Percentiles rank a stretch among this genome's conserved stretches.
Conservation (phyloP, 108 stramenopile genomes). For the Mayamaea pseudoterrestris region DNA sequence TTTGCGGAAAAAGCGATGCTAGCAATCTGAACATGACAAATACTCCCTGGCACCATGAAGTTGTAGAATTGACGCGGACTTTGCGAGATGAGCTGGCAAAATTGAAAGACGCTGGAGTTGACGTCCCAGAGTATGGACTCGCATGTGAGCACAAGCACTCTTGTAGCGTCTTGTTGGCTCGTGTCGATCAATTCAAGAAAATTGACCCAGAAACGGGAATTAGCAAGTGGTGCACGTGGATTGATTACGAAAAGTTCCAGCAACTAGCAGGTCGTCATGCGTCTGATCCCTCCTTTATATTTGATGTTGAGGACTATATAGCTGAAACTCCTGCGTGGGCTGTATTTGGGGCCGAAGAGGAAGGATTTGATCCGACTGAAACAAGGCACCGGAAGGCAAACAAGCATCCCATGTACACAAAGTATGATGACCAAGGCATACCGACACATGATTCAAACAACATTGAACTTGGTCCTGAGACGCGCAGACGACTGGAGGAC, state of each 20-base stretch:
- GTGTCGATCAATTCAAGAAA: constrained; percentile 74
- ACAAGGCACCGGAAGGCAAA: constrained; percentile 67
- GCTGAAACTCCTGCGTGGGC: constrained; percentile 89
- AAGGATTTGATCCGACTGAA: constrained; percentile 93
- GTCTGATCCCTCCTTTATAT: constrained; percentile 52
- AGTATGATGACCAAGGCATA: constrained; percentile 56
- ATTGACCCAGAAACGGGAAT: constrained; percentile 42
- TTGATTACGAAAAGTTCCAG: constrained; percentile 89
- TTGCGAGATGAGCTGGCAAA: constrained; percentile 51
- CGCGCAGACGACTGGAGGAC: constrained; percentile 29
- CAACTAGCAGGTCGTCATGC: constrained; percentile 40
- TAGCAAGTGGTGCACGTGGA: constrained; percentile 92
- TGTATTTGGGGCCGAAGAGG: constrained; percentile 78
- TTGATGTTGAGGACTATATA: constrained; percentile 75
- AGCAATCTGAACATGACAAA: constrained; percentile 93
- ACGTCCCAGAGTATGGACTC: constrained; percentile 74
- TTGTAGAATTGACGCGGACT: constrained; percentile 49
- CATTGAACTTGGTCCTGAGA: constrained; percentile 29
- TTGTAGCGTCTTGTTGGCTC: constrained; percentile 83
- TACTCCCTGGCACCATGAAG: constrained; percentile 94
- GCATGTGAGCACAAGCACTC: constrained; percentile 95
- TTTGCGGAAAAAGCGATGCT: constrained; percentile 92
- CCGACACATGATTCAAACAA: constrained; percentile 75
- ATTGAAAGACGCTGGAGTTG: constrained; percentile 39
- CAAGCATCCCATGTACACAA: constrained; percentile 68